Evolutionary conservation across 345 rosid genomes (phyloP).

Genomic region (Ceriops decandra): DNA sequence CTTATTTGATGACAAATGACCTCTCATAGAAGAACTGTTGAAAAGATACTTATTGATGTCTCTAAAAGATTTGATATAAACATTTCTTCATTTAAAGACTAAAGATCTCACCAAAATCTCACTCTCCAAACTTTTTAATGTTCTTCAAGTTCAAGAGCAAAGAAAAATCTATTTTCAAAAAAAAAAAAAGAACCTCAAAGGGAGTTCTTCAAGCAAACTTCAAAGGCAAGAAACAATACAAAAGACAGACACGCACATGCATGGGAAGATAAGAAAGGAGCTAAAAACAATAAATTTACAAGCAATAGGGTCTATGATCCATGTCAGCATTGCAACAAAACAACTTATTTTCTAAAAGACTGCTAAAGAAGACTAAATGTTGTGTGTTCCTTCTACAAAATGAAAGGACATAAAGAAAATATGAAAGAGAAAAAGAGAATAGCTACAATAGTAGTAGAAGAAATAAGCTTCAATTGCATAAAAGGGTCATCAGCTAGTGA

Average conservation of each 20-base stretch:
- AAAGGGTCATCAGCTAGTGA: too few relatives aligned
- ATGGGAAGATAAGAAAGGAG: not conserved
- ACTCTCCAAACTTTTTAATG: not conserved
- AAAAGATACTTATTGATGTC: not conserved
- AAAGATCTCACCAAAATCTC: not conserved
- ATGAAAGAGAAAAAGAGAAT: not conserved
- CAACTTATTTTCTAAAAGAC: too few relatives aligned
- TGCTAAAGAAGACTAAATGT: too few relatives aligned
- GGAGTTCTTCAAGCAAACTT: not conserved
- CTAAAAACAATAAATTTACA: too few relatives aligned
- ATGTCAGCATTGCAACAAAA: too few relatives aligned
- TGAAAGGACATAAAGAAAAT: not conserved
- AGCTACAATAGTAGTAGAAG: not conserved
- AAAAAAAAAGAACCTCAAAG: not conserved
- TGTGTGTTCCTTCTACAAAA: too few relatives aligned
- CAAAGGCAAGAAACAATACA: not conserved
- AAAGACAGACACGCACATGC: not conserved
- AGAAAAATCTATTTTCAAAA: not conserved
- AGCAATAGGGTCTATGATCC: too few relatives aligned
- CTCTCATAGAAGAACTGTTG: not conserved
- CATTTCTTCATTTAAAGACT: not conserved
- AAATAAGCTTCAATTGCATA: not conserved
- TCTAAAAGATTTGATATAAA: not conserved
- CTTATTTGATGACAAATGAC: too few relatives aligned
- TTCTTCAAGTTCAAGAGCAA: not conserved